Evolutionary conservation across 2,329 filamentous ascomycete genomes (phyloP).

Genomic region (Colletotrichum theobromicola): DNA sequence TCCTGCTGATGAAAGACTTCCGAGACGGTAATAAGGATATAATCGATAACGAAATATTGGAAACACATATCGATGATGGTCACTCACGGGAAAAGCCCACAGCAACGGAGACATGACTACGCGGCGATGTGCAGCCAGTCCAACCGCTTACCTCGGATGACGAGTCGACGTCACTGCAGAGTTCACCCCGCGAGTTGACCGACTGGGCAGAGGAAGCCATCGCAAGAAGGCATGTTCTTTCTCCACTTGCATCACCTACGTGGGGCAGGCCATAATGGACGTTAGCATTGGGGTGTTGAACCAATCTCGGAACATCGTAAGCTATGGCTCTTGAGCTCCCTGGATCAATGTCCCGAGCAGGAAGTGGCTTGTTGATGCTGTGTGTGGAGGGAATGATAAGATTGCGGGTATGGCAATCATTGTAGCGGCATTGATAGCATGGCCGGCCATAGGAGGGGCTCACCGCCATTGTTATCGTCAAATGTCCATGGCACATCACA

Average conservation of each 20-base stretch:
- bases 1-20: conserved; percentile 51
- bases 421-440: not conserved
- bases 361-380: not conserved
- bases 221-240: not conserved
- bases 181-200: not conserved
- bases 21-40: conserved; percentile 50
- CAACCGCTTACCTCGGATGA: not conserved
- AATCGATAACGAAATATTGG: conserved; percentile 44
- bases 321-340: not conserved
- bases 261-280: not conserved
- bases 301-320: not conserved
- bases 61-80: conserved; percentile 23
- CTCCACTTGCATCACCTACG: not conserved
- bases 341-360: not conserved
- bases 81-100: not conserved
- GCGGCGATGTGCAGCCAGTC: not conserved
- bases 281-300: not conserved
- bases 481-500: too few relatives aligned
- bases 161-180: not conserved
- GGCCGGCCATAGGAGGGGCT: too few relatives aligned
- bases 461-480: too few relatives aligned
- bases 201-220: not conserved
- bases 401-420: not conserved
- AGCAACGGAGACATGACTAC: not conserved
- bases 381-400: not conserved